Evolutionary conservation across 2,329 filamentous ascomycete species (phyloP).

Genomic region (Penicillium sp.): DNA sequence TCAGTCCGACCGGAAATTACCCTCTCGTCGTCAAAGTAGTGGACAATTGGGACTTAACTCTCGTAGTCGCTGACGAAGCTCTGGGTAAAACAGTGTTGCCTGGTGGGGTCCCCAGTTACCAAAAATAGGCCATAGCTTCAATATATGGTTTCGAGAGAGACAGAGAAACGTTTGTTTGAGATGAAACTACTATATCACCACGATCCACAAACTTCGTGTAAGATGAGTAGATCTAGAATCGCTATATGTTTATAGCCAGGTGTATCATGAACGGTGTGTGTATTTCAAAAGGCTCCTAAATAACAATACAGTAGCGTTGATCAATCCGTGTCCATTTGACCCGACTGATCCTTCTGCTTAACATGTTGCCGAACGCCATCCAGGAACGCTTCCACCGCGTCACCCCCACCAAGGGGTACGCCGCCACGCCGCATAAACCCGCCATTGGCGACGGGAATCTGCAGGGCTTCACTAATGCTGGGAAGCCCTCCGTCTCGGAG

Average conservation of each 20-base stretch:
- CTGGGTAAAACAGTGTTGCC: slow-evolving; percentile 19
- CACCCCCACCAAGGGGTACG: slow-evolving; percentile 82
- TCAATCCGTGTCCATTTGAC: slow-evolving; percentile 49
- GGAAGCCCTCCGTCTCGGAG: slow-evolving; percentile 88
- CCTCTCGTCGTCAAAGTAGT: neutral
- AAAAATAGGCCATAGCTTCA: slow-evolving; percentile 21
- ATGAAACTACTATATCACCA: neutral
- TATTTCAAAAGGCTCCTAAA: neutral
- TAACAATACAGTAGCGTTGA: neutral
- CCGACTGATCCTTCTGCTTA: slow-evolving; percentile 48
- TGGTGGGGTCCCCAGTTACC: slow-evolving; percentile 19
- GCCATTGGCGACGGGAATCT: slow-evolving; percentile 78
- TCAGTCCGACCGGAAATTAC: slow-evolving; percentile 3
- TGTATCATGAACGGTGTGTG: neutral
- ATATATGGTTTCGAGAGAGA: neutral
- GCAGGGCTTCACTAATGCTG: slow-evolving; percentile 82
- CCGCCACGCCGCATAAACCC: slow-evolving; percentile 76
- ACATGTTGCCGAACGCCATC: slow-evolving; percentile 82
- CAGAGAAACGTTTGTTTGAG: neutral
- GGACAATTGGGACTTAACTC: neutral
- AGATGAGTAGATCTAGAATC: no score
- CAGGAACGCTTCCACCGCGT: slow-evolving; percentile 88
- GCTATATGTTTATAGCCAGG: no score
- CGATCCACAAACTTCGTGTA: neutral
- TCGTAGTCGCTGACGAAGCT: slow-evolving; percentile 17